Conservation (phyloP, 1,139 yeast genomes). For the Yamadazyma oceani region DNA sequence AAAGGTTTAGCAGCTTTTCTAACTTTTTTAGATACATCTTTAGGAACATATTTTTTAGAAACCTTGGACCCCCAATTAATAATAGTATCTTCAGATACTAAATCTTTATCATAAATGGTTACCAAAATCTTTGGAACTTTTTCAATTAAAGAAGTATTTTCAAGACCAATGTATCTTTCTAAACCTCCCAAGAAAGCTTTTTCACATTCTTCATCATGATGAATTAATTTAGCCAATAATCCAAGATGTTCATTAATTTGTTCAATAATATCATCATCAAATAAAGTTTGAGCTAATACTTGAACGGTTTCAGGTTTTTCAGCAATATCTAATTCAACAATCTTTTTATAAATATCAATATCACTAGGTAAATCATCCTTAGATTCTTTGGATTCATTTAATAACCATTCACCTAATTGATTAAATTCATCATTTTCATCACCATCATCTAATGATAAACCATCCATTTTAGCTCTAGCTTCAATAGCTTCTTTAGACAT, state of each 20-base stretch:
- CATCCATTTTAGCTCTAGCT: slow-evolving; percentile 86
- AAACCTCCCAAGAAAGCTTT: slow-evolving; percentile 92
- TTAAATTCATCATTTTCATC: slow-evolving; percentile 53
- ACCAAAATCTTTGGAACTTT: slow-evolving; percentile 79
- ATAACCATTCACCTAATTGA: slow-evolving; percentile 89
- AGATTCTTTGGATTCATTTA: slow-evolving; percentile 51
- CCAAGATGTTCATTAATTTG: slow-evolving; percentile 81
- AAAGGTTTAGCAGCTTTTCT: slow-evolving; percentile 97
- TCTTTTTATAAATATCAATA: slow-evolving; percentile 89
- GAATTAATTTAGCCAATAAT: slow-evolving; percentile 73
- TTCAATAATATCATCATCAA: slow-evolving; percentile 72
- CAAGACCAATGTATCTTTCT: slow-evolving; percentile 88
- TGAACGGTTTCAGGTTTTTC: slow-evolving; percentile 78
- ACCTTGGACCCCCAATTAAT: slow-evolving; percentile 88
- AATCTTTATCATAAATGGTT: slow-evolving; percentile 77
- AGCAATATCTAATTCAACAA: slow-evolving; percentile 72
- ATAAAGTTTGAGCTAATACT: slow-evolving; percentile 88
- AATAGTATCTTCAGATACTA: slow-evolving; percentile 79
- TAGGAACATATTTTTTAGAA: slow-evolving; percentile 90
- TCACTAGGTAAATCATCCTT: slow-evolving; percentile 70
- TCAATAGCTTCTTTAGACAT: slow-evolving; percentile 96
- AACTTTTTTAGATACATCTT: slow-evolving; percentile 88
- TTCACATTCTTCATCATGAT: slow-evolving; percentile 65
- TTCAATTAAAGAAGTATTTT: slow-evolving; percentile 73
- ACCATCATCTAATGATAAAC: slow-evolving; percentile 37